Percentiles rank a stretch among this genome's conserved stretches.
Conservation (phyloP, 2,329 filamentous ascomycete genomes). For the Paraconiothyrium sp. region DNA sequence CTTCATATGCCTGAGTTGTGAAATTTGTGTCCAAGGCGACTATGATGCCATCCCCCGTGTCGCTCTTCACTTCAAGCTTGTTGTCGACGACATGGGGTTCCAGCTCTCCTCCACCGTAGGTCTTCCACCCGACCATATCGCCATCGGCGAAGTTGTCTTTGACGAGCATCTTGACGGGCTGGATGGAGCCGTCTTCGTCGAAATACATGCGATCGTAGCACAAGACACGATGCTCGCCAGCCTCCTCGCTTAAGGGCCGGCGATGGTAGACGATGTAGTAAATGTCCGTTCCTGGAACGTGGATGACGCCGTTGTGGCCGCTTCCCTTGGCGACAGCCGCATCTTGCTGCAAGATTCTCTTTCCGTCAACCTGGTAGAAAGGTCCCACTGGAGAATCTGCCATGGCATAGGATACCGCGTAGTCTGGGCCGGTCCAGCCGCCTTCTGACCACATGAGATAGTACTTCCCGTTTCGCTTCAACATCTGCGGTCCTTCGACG, state of each 20-base stretch:
- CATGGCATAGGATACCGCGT: conserved; percentile 14
- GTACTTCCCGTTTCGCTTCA: conserved; percentile 16
- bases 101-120: background rate
- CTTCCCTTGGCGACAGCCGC: conserved; percentile 14
- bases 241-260: conserved; percentile 11
- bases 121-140: conserved; percentile 16
- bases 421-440: conserved; percentile 18
- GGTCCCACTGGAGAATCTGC: conserved; percentile 18
- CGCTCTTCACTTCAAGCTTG: conserved; percentile 5
- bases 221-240: conserved; percentile 14
- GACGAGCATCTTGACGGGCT: conserved; percentile 15
- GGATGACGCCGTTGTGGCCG: conserved; percentile 17
- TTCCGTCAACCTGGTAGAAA: background rate
- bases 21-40: conserved; percentile 17
- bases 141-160: conserved; percentile 18
- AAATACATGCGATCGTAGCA: conserved; percentile 20
- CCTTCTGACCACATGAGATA: conserved; percentile 21
- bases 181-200: conserved; percentile 14
- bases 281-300: conserved; percentile 15
- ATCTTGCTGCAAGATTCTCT: conserved; percentile 16
- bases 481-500: conserved; percentile 18
- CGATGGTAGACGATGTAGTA: conserved; percentile 19
- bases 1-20: conserved; percentile 8
- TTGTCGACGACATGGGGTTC: conserved; percentile 5
- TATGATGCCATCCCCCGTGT: background rate